phyloP scores from a whole-genome alignment of 768 basidiomycete genomes.

The Mrakia blollopis region DNA sequence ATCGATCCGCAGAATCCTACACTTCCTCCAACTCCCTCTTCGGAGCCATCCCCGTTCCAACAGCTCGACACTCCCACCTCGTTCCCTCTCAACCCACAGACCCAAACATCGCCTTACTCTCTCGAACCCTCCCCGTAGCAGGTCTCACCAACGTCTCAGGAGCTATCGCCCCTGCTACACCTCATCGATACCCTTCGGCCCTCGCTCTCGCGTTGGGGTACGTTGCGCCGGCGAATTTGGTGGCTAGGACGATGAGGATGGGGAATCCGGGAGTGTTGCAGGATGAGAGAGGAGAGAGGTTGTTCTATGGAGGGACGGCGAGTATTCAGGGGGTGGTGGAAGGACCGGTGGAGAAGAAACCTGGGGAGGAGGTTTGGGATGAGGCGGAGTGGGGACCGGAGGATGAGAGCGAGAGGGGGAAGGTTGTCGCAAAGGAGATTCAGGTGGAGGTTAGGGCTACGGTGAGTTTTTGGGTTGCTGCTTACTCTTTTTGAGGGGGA shows the following conservation, averaged over 20 bases:
- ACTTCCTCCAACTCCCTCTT: constrained; percentile 13
- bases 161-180: neutral
- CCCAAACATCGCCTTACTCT: neutral
- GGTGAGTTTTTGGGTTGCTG: neutral
- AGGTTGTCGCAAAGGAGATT: neutral
- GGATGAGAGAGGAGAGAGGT: constrained; percentile 3
- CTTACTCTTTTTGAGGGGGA: neutral
- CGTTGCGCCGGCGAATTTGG: neutral
- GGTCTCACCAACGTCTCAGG: neutral
- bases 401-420: neutral
- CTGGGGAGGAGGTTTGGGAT: constrained; percentile 13
- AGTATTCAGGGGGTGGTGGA: neutral
- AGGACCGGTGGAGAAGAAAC: constrained; percentile 9
- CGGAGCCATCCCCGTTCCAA: neutral
- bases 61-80: constrained; percentile 5
- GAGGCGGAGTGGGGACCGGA: constrained; percentile 12
- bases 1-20: neutral
- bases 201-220: neutral
- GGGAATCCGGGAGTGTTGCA: constrained; percentile 1
- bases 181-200: neutral
- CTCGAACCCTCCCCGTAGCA: constrained; percentile 9
- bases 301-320: constrained; percentile 4
- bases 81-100: constrained; percentile 12
- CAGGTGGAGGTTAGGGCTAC: constrained; percentile 17
- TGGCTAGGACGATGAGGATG: constrained; percentile 11